A percentile compares a stretch with the other conserved stretches of the same genome.
These are phyloP conservation scores for Rugonectria rugulosa DNA, from an alignment of 2,329 filamentous ascomycete genomes.

Conservation along the genomic window DNA sequence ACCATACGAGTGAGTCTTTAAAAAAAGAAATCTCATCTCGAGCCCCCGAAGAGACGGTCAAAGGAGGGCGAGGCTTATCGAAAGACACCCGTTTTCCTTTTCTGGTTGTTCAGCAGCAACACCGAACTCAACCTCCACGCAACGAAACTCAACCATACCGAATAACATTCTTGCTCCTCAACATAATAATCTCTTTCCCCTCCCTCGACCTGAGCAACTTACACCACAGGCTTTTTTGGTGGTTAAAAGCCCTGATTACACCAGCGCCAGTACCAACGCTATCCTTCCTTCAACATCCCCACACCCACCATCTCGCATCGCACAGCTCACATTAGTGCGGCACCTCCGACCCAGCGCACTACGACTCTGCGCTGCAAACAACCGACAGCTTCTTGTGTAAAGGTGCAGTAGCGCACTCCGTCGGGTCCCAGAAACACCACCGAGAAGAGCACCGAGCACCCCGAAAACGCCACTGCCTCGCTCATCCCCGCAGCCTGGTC, in stretches of 20 bases:
- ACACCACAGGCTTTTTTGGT: constrained; percentile 6
- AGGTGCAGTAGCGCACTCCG: constrained; percentile 7
- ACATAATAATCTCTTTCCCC: not conserved
- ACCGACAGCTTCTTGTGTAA: constrained; percentile 12
- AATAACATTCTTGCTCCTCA: constrained; percentile 15
- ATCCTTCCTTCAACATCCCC: constrained; percentile 8
- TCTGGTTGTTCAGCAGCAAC: too few relatives aligned
- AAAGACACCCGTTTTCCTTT: too few relatives aligned
- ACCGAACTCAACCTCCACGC: constrained; percentile 5
- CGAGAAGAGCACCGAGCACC: constrained; percentile 22
- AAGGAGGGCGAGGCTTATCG: not conserved
- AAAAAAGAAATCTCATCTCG: not conserved
- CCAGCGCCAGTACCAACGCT: constrained; percentile 14
- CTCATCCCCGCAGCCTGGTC: constrained; percentile 2
- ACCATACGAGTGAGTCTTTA: not conserved
- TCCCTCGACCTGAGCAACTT: constrained; percentile 2
- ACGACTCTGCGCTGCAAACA: constrained; percentile 10
- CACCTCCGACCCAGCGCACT: constrained; percentile 17
- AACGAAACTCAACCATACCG: constrained; percentile 5
- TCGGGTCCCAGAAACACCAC: constrained; percentile 18
- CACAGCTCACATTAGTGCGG: constrained; percentile 14
- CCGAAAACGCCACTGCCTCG: constrained; percentile 14
- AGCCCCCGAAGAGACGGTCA: not conserved
- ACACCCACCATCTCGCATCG: constrained; percentile 8
- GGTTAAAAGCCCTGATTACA: constrained; percentile 15